Evolutionary conservation across 208 protist species (phyloP).

Genomic region (Herpetomonas samuelpessoai): DNA sequence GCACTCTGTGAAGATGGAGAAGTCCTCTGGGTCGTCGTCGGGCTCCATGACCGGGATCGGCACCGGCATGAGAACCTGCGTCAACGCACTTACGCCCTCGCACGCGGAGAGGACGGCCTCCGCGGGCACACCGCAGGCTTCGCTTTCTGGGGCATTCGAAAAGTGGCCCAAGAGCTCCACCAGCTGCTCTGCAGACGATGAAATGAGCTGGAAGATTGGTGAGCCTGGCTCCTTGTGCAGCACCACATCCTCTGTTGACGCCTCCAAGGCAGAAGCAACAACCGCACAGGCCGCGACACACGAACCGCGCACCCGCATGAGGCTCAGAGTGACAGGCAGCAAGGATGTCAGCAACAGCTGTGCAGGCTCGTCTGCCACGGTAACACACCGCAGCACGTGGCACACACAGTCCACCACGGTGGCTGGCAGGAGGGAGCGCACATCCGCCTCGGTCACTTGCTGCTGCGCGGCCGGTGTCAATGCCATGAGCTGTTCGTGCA

Average conservation of each 20-base stretch:
- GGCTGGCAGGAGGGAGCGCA: constrained; percentile 2
- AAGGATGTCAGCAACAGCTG: constrained; percentile 32
- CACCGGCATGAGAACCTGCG: constrained; percentile 55
- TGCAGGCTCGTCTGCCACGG: constrained; percentile 31
- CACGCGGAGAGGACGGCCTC: constrained; percentile 43
- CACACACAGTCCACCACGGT: constrained; percentile 30
- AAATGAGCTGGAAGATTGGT: constrained; percentile 44
- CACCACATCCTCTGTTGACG: constrained; percentile 49
- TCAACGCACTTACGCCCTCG: constrained; percentile 65
- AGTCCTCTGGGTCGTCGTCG: constrained; percentile 75
- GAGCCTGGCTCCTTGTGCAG: constrained; percentile 27
- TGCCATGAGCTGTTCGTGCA: neutral
- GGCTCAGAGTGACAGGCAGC: neutral
- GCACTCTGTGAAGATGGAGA: constrained; percentile 23
- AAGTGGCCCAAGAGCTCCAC: constrained; percentile 23
- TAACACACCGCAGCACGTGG: constrained; percentile 52
- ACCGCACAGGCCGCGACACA: constrained; percentile 32
- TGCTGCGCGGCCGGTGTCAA: neutral
- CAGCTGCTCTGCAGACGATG: constrained; percentile 36
- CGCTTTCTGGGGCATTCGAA: neutral
- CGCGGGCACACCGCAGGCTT: constrained; percentile 3
- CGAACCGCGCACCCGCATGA: constrained; percentile 1
- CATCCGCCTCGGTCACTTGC: constrained; percentile 3
- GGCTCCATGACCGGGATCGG: constrained; percentile 55
- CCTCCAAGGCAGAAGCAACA: constrained; percentile 57